Evolutionary conservation across 495 filamentous ascomycete genomes (phyloP), one percentile per base, ranked within the genome.

Genomic region (Penicillium bialowiezense): DNA sequence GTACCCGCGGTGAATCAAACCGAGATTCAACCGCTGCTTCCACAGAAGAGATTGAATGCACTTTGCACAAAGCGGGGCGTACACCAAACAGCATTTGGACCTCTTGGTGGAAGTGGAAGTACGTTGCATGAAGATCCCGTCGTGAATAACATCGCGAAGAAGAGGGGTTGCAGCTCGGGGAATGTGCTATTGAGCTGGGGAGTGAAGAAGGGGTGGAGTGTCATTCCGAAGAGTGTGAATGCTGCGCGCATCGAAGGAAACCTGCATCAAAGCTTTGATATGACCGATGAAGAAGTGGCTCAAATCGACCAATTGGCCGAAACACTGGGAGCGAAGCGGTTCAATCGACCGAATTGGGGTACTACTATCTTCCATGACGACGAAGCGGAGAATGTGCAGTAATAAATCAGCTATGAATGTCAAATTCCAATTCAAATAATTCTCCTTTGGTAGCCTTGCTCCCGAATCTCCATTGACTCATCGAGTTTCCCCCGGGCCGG

Each of bases 1-100:
- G 72, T 79, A 28, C 82, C 82, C 9, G 81, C 82, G 3, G 81
- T 75, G 3, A 80, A 87, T 58, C 81, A 87, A 55, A 65, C 82
- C 18, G 82, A 85, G 57, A 55, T 70, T 10, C 75, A 82, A 39
- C 79, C 79, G 0, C 71, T 65, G 42, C 67, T 87, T 7, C 81
- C 83, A 47, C 82, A 87, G 59, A 61, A 67, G 18, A 67, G 68
- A 7, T 79, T 86, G 48, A 60, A 69, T 43, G 70, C 75, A 2
- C 84, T 62, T 43, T 74, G 81, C 58, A 63, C 68, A 23, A 56
- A 61, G 13, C 72, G 76, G 17, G 74, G 74, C 1, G 81, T 89
- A 40, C 80, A 80, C 48, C 69, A 86, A 15, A 80, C 78, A 24
- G 80, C 81, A 26, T 87, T 87, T 61, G 83, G 78, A 5, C 83